phyloP scores from a whole-genome alignment of 2,329 filamentous ascomycete species.

The Fusarium decemcellulare region DNA sequence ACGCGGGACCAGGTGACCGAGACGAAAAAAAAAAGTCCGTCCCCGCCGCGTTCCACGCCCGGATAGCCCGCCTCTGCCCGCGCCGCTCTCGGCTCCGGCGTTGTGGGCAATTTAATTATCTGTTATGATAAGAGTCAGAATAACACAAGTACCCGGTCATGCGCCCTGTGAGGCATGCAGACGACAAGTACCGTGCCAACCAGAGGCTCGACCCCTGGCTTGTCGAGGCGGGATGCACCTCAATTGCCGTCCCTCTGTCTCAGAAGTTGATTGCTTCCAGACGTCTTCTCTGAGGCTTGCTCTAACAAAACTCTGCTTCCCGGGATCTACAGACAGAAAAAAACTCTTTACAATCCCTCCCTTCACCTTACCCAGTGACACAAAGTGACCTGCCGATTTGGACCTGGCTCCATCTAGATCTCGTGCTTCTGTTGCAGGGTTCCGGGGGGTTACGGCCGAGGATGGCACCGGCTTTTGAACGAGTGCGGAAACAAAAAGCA shows the following conservation, averaged over 20 bases:
- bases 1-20: slow-evolving; percentile 30
- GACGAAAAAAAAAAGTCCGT: slow-evolving; percentile 29
- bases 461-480: slow-evolving; percentile 11
- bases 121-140: background rate
- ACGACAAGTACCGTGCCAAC: slow-evolving; percentile 9
- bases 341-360: background rate
- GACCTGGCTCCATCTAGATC: background rate
- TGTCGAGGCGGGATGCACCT: background rate
- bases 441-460: slow-evolving; percentile 3
- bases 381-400: background rate
- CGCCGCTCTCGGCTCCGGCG: slow-evolving; percentile 43
- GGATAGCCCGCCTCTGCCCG: slow-evolving; percentile 48
- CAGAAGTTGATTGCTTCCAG: slow-evolving; percentile 1
- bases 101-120: background rate
- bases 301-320: slow-evolving; percentile 1
- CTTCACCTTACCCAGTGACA: slow-evolving; percentile 3
- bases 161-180: background rate
- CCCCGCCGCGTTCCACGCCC: slow-evolving; percentile 25
- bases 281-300: slow-evolving; percentile 10
- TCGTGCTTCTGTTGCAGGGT: no score
- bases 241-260: background rate
- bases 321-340: background rate
- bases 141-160: slow-evolving; percentile 30
- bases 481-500: slow-evolving; percentile 27
- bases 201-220: background rate